A percentile compares a stretch with the other conserved stretches of the same genome.
phyloP scores from a whole-genome alignment of 352 stramenopile species.

The Peronospora destructor region DNA sequence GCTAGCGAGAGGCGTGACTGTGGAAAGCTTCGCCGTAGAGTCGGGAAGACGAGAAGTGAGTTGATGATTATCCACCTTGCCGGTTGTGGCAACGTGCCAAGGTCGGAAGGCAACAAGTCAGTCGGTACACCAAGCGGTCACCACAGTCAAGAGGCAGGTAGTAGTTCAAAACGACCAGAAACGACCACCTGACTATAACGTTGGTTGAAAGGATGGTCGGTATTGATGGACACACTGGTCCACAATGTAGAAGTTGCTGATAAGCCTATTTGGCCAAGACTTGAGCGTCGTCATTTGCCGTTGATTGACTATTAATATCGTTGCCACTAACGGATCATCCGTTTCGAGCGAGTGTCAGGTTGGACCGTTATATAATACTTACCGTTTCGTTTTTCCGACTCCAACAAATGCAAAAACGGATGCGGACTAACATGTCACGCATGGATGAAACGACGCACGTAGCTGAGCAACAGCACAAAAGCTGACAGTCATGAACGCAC shows the following conservation, averaged over 20 bases:
- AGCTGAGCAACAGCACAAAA: slow-evolving; percentile 7
- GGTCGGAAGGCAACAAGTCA: slow-evolving; percentile 24
- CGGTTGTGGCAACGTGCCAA: slow-evolving; percentile 18
- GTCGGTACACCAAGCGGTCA: slow-evolving; percentile 17
- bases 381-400: slow-evolving; percentile 9
- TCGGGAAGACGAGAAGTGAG: slow-evolving; percentile 41
- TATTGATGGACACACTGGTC: slow-evolving; percentile 24
- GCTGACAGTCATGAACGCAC: neutral
- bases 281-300: slow-evolving; percentile 15
- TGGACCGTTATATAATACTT: slow-evolving; percentile 6
- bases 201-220: slow-evolving; percentile 18
- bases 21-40: slow-evolving; percentile 27
- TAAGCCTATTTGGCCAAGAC: slow-evolving; percentile 4
- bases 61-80: slow-evolving; percentile 6
- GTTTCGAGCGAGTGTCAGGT: slow-evolving; percentile 21
- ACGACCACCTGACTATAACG: slow-evolving; percentile 22
- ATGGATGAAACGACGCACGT: slow-evolving; percentile 2
- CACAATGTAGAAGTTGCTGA: slow-evolving; percentile 18
- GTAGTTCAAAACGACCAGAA: slow-evolving; percentile 28
- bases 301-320: slow-evolving; percentile 33
- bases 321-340: slow-evolving; percentile 25
- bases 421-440: slow-evolving; percentile 6
- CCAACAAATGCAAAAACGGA: slow-evolving; percentile 24
- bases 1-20: slow-evolving; percentile 28
- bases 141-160: slow-evolving; percentile 13